Conservation (phyloP, 768 basidiomycete genomes). For the Termitomyces sp. region DNA sequence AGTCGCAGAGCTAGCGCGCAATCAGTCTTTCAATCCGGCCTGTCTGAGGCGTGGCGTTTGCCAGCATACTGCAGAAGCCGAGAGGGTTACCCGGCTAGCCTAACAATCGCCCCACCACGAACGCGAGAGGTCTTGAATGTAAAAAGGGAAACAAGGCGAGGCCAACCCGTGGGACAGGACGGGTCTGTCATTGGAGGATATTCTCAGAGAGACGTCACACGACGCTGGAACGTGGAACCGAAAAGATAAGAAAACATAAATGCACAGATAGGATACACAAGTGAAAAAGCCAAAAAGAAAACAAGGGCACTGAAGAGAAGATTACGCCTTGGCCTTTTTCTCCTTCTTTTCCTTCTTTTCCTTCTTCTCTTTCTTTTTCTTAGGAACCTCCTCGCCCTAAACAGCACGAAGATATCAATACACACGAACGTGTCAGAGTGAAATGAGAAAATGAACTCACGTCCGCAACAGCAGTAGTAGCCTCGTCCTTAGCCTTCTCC, state of each 20-base stretch:
- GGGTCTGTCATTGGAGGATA: neutral
- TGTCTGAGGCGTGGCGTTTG: neutral
- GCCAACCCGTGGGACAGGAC: neutral
- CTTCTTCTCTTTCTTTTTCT: conserved; percentile 59
- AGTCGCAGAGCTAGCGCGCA: neutral
- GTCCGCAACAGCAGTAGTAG: conserved; percentile 35
- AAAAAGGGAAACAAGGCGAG: no score
- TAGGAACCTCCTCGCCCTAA: conserved; percentile 20
- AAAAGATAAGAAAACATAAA: neutral
- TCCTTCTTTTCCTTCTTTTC: conserved; percentile 39
- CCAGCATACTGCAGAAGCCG: neutral
- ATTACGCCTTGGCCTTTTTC: conserved; percentile 28
- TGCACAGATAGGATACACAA: conserved; percentile 7
- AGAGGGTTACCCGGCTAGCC: neutral
- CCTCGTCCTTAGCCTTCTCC: conserved; percentile 53
- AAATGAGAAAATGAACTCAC: conserved; percentile 25
- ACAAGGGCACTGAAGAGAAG: conserved; percentile 10
- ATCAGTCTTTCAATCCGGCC: neutral
- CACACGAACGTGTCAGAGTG: neutral
- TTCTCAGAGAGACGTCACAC: neutral
- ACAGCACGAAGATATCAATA: conserved; percentile 1
- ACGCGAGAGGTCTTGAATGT: neutral
- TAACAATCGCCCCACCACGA: neutral
- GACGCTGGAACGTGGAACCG: neutral
- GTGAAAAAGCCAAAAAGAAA: conserved; percentile 5